Base-by-base conservation (phyloP, 768 basidiomycete genomes). In the Lyophyllum shimeji region DNA sequence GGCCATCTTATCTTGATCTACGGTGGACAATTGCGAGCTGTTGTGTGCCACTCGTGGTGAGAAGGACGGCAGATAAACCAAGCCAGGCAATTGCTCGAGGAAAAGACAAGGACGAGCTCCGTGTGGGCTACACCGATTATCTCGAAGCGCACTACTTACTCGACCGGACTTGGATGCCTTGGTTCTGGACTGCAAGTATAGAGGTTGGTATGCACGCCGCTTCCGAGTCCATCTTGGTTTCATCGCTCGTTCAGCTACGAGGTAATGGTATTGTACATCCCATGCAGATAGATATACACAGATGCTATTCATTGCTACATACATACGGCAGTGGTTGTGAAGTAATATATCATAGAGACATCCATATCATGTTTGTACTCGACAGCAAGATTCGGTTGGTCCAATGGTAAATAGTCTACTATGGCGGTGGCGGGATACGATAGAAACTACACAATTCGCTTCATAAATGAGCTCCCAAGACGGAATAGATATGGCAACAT, bases 121-220 rank as follows among this genome's bases (percentile, higher is more conserved):
- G 52, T 21, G 62, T 67, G 34, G 75, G 75, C 21, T 76, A 74
- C 46, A 73, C 73, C 0, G 74, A 75, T 50, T 77, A 77, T 59
- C 71, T 72, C 15, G 58, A 31, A 3, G 71, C 72, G 17, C 50
- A 50, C 27, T 64, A 61, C 12, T 60, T 62, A 72, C n/a, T n/a
- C n/a, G n/a, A n/a, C n/a, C n/a, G 9, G 23, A 3, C n/a, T n/a
- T n/a, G n/a, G 4, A 5, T 18, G n/a, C 6, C n/a, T 9, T 25
- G 25, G 17, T 13, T 6, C 12, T 37, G 34, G 34, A 37, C 2
- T 37, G 34, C 15, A 29, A 9, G 34, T 37, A 13, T 11, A 37
- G 15, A 37, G 8, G 34, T 37, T 12, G 7, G 4, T 37, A 37
- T 5, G 12, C 4, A 37, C 3, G 7, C 6, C 12, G 31, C 12